A percentile compares a stretch with the other conserved stretches of the same genome.
These are phyloP conservation scores for Salix purpurea DNA, from an alignment of 345 rosid species.

Conservation along the genomic window DNA sequence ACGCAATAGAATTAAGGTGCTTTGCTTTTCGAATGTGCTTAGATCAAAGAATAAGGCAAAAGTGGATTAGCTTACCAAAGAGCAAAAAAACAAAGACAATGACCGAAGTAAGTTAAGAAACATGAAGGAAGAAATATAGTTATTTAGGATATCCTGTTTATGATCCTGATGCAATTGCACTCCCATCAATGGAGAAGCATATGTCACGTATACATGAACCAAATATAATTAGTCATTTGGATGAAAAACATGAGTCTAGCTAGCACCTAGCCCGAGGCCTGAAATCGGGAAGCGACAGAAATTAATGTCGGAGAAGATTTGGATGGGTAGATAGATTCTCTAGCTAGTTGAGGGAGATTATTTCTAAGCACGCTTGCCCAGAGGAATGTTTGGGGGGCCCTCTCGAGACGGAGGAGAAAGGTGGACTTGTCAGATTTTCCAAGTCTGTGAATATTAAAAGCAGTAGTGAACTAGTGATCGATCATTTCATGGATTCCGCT, in stretches of 20 bases:
- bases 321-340: background rate
- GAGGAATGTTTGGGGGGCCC: conserved; percentile 26
- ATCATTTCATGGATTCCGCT: conserved; percentile 3
- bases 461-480: conserved; percentile 11
- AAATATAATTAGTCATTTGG: background rate
- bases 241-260: background rate
- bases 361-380: conserved; percentile 14
- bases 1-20: background rate
- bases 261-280: background rate
- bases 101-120: background rate
- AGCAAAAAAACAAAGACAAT: background rate
- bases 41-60: background rate
- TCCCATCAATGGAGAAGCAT: background rate
- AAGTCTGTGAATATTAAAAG: conserved; percentile 6
- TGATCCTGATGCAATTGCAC: background rate
- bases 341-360: background rate
- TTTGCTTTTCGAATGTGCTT: background rate
- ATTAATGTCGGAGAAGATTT: background rate
- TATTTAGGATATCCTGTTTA: background rate
- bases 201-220: background rate
- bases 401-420: background rate
- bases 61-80: background rate
- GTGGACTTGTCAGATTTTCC: conserved; percentile 10
- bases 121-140: background rate
- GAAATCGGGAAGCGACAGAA: background rate